phyloP scores from a whole-genome alignment of 257 asterid genomes.

The Henckelia pumila region DNA sequence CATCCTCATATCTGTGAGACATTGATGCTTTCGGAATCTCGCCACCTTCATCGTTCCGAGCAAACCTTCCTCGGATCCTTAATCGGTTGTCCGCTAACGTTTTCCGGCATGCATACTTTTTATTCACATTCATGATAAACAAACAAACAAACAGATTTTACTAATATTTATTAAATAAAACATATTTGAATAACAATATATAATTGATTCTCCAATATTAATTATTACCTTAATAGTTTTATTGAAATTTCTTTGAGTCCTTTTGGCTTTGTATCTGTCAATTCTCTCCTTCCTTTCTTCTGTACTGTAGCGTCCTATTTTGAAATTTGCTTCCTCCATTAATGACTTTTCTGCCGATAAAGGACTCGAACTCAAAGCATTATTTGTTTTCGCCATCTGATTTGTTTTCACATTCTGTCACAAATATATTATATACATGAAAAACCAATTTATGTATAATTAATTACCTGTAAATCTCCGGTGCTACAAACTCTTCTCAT shows the following conservation, averaged over 20 bases:
- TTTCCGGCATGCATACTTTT: constrained; percentile 76
- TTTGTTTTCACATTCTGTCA: constrained; percentile 40
- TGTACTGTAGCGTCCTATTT: constrained; percentile 59
- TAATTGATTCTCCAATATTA: constrained; percentile 14
- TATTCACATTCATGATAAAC: background rate
- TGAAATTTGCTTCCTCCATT: constrained; percentile 62
- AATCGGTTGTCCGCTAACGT: constrained; percentile 84
- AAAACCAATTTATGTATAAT: too few species aligned
- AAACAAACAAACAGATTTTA: too few species aligned
- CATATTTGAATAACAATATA: background rate
- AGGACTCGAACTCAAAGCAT: constrained; percentile 54
- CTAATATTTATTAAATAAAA: too few species aligned
- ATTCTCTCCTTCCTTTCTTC: constrained; percentile 83
- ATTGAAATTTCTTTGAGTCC: constrained; percentile 80
- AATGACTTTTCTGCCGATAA: constrained; percentile 50
- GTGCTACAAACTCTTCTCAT: constrained; percentile 86
- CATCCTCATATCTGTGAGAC: constrained; percentile 54
- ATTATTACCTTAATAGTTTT: constrained; percentile 75
- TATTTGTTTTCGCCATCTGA: constrained; percentile 30
- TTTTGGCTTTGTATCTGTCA: constrained; percentile 72
- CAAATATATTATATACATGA: background rate
- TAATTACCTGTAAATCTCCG: constrained; percentile 78
- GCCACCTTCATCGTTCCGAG: constrained; percentile 68
- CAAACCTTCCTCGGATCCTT: constrained; percentile 89
- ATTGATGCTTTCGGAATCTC: constrained; percentile 64